Percentiles rank a stretch among this genome's conserved stretches.
phyloP scores from a whole-genome alignment of 768 basidiomycete species.

The Pholiota conissans region DNA sequence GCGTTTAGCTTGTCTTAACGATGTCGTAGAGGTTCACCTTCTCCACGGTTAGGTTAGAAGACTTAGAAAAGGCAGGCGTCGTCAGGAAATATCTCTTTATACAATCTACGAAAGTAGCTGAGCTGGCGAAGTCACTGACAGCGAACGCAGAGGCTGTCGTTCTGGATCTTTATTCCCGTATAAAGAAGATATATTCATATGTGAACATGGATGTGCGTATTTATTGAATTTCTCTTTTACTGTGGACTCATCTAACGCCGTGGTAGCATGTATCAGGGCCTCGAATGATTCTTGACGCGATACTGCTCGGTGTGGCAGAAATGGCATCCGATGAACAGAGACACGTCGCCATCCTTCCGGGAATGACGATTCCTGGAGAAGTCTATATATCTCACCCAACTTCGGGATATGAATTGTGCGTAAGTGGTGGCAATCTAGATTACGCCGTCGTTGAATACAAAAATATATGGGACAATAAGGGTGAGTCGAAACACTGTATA shows the following conservation, averaged over 20 bases:
- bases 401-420: slow-evolving; percentile 26
- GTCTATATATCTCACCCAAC: slow-evolving; percentile 21
- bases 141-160: slow-evolving; percentile 20
- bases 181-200: slow-evolving; percentile 29
- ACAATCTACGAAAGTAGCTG: no score
- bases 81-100: slow-evolving; percentile 24
- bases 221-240: slow-evolving; percentile 5
- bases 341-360: slow-evolving; percentile 28
- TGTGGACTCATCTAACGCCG: no score
- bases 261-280: slow-evolving; percentile 25
- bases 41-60: slow-evolving; percentile 23
- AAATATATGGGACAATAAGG: slow-evolving; percentile 21
- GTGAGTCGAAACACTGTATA: slow-evolving; percentile 18
- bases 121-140: no score
- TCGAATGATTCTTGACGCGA: slow-evolving; percentile 31
- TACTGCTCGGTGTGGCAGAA: slow-evolving; percentile 27
- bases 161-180: slow-evolving; percentile 19
- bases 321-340: slow-evolving; percentile 19
- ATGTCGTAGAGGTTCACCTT: slow-evolving; percentile 26
- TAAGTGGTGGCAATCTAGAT: slow-evolving; percentile 27
- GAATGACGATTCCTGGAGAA: slow-evolving; percentile 25
- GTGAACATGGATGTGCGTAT: slow-evolving; percentile 31
- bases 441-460: slow-evolving; percentile 29
- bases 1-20: slow-evolving; percentile 14
- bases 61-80: slow-evolving; percentile 27